Evolutionary conservation across 768 basidiomycete genomes (phyloP), one percentile per base, ranked within the genome.

Genomic region (Tremella fuciformis): DNA sequence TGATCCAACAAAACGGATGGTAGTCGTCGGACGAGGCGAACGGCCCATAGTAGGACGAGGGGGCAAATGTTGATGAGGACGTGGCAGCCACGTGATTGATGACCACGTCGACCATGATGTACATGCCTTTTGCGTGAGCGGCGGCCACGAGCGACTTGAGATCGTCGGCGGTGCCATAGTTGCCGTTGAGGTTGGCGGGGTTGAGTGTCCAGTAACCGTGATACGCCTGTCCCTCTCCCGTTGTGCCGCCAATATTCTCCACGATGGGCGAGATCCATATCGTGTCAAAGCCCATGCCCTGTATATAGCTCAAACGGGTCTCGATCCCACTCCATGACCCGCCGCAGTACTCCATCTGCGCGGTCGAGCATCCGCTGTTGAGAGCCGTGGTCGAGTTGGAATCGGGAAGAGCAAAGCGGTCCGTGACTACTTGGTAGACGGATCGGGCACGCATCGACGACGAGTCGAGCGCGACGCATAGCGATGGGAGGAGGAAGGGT

Each of bases 191-290:
- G 11, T 47, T 79, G 71, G 88, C 59, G n/a, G 62, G 50, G 59
- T 70, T 53, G 16, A 67, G 34, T 18, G 75, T 68, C 88, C 89
- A 91, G 77, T 91, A 90, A n/a, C 89, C 89, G 65, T 89, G 88
- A 77, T 91, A 91, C 9, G 89, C 78, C 50, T 69, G 50, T 7
- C 71, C 71, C 15, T 62, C 26, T 8, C 65, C 70, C 8, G 68
- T 71, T 2, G 60, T 83, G 0, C 88, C 87, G 38, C 87, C 77
- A 60, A 87, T 88, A 72, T 89, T 89, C 76, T 88, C 83, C 58
- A 83, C 85, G 16, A 91, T 82, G 11, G 89, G 89, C 60, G 86
- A 88, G 59, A 89, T 89, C 88, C 88, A 91, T 47, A 89, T 81
- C 13, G 88, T 88, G 13, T 88, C 88, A 77, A 90, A 89, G 2